A percentile compares a stretch with the other conserved stretches of the same genome.
phyloP scores from a whole-genome alignment of 345 rosid species.

The Ceriops decandra region DNA sequence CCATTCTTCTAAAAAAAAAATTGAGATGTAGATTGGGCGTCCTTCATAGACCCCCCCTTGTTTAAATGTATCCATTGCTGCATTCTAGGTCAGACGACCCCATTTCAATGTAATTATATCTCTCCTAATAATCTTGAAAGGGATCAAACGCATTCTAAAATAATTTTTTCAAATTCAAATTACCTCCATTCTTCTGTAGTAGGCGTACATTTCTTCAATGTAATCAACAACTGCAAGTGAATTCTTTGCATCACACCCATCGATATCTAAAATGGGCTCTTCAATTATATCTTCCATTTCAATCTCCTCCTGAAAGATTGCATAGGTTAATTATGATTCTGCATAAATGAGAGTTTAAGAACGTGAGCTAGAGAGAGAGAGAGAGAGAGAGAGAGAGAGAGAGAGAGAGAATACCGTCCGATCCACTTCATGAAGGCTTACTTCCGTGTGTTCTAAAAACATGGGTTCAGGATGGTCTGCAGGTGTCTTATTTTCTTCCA shows the following conservation, averaged over 20 bases:
- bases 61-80: no score
- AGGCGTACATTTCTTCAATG: conserved; percentile 56
- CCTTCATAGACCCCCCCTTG: no score
- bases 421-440: conserved; percentile 36
- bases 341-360: no score
- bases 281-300: conserved; percentile 81
- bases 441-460: conserved; percentile 56
- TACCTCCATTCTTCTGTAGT: conserved; percentile 77
- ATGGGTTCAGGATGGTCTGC: conserved; percentile 58
- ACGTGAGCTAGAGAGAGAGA: not conserved
- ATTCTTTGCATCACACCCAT: conserved; percentile 57
- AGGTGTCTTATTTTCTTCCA: conserved; percentile 39
- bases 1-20: conserved; percentile 34
- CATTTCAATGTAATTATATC: not conserved
- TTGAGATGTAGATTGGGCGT: no score
- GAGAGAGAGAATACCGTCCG: conserved; percentile 41
- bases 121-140: not conserved
- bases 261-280: conserved; percentile 66
- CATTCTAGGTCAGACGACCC: no score
- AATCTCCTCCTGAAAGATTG: conserved; percentile 53
- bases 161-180: not conserved
- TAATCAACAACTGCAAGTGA: conserved; percentile 85
- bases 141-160: not conserved
- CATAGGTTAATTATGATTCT: no score
- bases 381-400: not conserved